phyloP scores from a whole-genome alignment of 2,329 filamentous ascomycete species.

The Hymenoscyphus linearis region DNA sequence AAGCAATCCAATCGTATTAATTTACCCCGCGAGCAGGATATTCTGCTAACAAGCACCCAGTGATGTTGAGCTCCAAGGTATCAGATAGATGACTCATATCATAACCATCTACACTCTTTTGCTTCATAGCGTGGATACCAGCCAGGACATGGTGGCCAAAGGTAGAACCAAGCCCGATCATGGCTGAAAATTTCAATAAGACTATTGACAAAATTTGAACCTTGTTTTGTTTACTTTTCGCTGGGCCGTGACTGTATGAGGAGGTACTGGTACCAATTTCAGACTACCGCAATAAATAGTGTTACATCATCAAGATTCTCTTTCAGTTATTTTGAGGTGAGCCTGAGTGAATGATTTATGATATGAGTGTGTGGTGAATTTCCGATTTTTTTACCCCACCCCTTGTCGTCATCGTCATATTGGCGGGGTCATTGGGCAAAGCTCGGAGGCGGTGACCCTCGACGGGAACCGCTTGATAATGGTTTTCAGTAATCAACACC shows the following conservation, averaged over 20 bases:
- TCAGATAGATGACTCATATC: slow-evolving; percentile 40
- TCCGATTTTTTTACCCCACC: background rate
- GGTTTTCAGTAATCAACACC: background rate
- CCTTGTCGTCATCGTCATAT: background rate
- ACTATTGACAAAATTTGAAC: background rate
- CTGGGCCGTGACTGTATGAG: too few species aligned
- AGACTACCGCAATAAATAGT: too few species aligned
- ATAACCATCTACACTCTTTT: slow-evolving; percentile 3
- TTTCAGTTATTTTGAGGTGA: too few species aligned
- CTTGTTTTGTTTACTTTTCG: background rate
- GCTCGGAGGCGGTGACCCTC: background rate
- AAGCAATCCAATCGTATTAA: slow-evolving; percentile 38
- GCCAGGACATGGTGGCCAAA: slow-evolving; percentile 12
- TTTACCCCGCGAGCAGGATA: slow-evolving; percentile 2
- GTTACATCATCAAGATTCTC: too few species aligned
- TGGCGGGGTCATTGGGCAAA: background rate
- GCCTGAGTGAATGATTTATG: background rate
- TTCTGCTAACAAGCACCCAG: slow-evolving; percentile 36
- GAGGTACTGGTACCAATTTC: too few species aligned
- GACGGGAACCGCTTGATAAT: background rate
- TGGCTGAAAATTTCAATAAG: background rate
- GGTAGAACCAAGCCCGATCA: slow-evolving; percentile 5
- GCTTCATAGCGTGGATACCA: slow-evolving; percentile 9
- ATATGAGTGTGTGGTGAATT: background rate
- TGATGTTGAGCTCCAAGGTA: slow-evolving; percentile 63